phyloP scores from a whole-genome alignment of 2,329 filamentous ascomycete genomes.

The Pestalotiopsis sp. region DNA sequence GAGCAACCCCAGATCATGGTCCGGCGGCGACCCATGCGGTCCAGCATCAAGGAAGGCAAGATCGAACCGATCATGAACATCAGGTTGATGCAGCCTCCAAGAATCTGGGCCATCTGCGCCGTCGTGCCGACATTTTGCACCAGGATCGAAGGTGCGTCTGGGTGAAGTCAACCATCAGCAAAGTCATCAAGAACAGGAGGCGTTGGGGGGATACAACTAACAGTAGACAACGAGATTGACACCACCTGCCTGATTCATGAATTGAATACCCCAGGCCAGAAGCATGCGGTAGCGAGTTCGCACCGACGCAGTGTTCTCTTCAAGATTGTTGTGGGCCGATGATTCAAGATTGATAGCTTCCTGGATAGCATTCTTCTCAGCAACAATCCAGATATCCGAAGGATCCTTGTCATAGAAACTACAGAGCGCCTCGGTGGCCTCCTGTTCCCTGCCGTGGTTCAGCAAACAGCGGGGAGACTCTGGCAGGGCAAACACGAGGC shows the following conservation, averaged over 20 bases:
- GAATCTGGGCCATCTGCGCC: conserved; percentile 9
- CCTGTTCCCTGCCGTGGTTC: conserved; percentile 27
- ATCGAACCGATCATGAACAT: conserved; percentile 34
- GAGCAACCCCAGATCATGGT: conserved; percentile 44
- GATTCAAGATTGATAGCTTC: conserved; percentile 42
- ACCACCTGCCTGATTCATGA: conserved; percentile 52
- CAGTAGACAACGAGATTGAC: conserved; percentile 48
- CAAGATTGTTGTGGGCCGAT: conserved; percentile 31
- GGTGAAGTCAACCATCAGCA: no score
- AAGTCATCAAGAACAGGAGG: neutral
- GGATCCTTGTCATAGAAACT: conserved; percentile 41
- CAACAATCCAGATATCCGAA: conserved; percentile 32
- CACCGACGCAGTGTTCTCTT: conserved; percentile 42
- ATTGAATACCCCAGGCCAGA: conserved; percentile 47
- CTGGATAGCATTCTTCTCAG: conserved; percentile 40
- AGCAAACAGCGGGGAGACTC: conserved; percentile 32
- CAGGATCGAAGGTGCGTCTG: conserved; percentile 14
- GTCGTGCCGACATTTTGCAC: conserved; percentile 11
- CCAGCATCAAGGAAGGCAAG: conserved; percentile 35
- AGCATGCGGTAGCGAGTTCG: conserved; percentile 46
- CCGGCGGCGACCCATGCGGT: conserved; percentile 40
- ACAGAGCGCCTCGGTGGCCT: conserved; percentile 32
- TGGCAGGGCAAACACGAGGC: conserved; percentile 29
- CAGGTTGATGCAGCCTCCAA: conserved; percentile 16
- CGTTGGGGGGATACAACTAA: neutral